These are phyloP conservation scores for Myxozyma geophila DNA, from an alignment of 805 yeast species.

Conservation along the genomic window DNA sequence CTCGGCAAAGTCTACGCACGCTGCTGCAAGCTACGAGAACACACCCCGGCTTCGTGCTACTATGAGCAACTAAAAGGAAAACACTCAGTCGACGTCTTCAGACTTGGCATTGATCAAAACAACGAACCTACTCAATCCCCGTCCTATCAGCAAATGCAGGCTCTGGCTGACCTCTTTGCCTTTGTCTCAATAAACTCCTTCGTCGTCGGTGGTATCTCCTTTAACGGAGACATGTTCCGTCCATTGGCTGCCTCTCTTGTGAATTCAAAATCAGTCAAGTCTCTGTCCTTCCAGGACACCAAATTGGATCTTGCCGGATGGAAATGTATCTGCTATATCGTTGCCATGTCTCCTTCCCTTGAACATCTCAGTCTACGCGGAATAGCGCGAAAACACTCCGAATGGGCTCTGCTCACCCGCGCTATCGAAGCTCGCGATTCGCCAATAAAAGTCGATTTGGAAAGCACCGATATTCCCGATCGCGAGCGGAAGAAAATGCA, in stretches of 20 bases:
- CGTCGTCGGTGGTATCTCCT: conserved; percentile 7
- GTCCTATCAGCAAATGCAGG: conserved; percentile 25
- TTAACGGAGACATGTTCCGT: conserved; percentile 20
- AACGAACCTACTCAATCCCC: neutral
- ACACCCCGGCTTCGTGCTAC: conserved; percentile 17
- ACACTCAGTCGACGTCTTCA: conserved; percentile 17
- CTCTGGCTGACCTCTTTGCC: conserved; percentile 33
- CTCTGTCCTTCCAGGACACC: conserved; percentile 12
- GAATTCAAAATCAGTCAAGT: neutral
- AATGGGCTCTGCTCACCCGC: conserved; percentile 26
- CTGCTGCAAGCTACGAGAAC: conserved; percentile 36
- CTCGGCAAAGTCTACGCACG: conserved; percentile 27
- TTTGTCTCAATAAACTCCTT: conserved; percentile 21
- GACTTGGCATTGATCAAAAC: neutral
- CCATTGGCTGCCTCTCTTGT: conserved; percentile 23
- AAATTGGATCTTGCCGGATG: conserved; percentile 19
- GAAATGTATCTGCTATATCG: conserved; percentile 30
- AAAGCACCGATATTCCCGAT: conserved; percentile 13
- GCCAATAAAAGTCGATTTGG: conserved; percentile 11
- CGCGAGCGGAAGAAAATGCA: conserved; percentile 1
- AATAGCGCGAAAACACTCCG: conserved; percentile 19
- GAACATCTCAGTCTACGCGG: conserved; percentile 22
- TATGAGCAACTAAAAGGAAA: conserved; percentile 23
- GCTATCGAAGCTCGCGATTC: conserved; percentile 21
- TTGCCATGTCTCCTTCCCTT: conserved; percentile 23